Evolutionary conservation across 2,329 filamentous ascomycete species (phyloP), one percentile per base, ranked within the genome.

Genomic region (Venturia carpophila): DNA sequence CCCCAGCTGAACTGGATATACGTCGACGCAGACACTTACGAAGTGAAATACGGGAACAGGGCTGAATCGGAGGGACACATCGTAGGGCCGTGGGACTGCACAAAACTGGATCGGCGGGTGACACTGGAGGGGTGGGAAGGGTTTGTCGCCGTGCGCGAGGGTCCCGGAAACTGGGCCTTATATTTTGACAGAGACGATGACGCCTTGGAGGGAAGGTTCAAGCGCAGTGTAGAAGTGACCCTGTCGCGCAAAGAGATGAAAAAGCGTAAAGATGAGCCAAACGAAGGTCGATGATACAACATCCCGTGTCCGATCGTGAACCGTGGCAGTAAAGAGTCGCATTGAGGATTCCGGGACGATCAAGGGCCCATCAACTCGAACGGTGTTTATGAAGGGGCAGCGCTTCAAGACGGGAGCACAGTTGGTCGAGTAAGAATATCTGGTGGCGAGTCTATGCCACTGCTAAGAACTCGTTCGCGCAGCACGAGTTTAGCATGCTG

Each of bases 221-320:
- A 70, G 64, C 67, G 69, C 37, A 73, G 71, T 70, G 64, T 75
- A n/a, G 69, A 72, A 52, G 66, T 74, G 21, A 70, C 73, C 58
- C 66, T 74, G 1, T 72, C 69, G 70, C 60, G 73, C 65, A 71
- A 70, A 39, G 73, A 75, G 67, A 65, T 68, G n/a, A 71, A 73
- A 60, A 67, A 58, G 30, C 52, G 52, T 1, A 58, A 58, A 37
- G 52, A 58, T 15, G 27, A 58, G 52, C 52, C 52, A n/a, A 58
- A 58, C 10, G 52, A 58, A 37, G 52, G 52, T 19, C 52, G 52
- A 19, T 58, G 19, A 37, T 52, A 10, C n/a, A 15, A 41, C 39
- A 10, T 11, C 4, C 39, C 10, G 39, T 9, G 9, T 15, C 9
- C 39, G 39, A 11, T 41, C 10, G 39, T 5, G 39, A 41, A 41